A percentile compares a stretch with the other conserved stretches of the same genome.
These are phyloP conservation scores for Populus euphratica DNA, from an alignment of 345 rosid species.

Conservation along the genomic window DNA sequence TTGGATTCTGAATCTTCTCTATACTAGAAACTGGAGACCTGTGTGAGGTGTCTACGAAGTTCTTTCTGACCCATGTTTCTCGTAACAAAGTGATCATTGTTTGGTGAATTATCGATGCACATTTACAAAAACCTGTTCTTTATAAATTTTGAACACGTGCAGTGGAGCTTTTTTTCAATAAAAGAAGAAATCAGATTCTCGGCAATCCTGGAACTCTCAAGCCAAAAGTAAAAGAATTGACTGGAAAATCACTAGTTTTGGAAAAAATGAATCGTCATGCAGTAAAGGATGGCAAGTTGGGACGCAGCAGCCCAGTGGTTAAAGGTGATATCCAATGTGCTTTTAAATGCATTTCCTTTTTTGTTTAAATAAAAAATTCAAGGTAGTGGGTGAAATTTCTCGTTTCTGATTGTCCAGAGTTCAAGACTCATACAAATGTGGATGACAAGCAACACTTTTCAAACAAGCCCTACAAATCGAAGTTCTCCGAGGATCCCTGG, in stretches of 20 bases:
- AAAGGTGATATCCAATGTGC: constrained; percentile 16
- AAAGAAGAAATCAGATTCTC: constrained; percentile 23
- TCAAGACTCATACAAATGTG: not conserved
- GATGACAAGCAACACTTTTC: constrained; percentile 22
- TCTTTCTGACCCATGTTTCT: too few species aligned
- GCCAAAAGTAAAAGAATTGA: constrained; percentile 4
- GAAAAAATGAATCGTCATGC: constrained; percentile 2
- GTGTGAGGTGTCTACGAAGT: too few species aligned
- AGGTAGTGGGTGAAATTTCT: constrained; percentile 11
- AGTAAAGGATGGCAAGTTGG: constrained; percentile 10
- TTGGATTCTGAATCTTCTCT: too few species aligned
- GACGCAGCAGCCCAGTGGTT: constrained; percentile 12
- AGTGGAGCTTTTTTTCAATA: constrained; percentile 50
- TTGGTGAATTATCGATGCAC: too few species aligned
- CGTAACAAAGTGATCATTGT: too few species aligned
- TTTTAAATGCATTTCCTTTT: not conserved
- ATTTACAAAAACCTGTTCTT: too few species aligned
- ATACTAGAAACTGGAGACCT: too few species aligned
- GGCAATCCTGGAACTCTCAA: constrained; percentile 9
- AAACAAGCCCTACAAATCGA: constrained; percentile 8
- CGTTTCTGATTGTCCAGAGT: constrained; percentile 17
- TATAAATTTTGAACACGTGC: not conserved
- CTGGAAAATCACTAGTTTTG: too few species aligned
- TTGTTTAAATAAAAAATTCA: not conserved
- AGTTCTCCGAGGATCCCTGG: constrained; percentile 5